A percentile compares a stretch with the other conserved stretches of the same genome.
phyloP scores from a whole-genome alignment of 805 yeast species.

The Sporopachydermia lactativora region DNA sequence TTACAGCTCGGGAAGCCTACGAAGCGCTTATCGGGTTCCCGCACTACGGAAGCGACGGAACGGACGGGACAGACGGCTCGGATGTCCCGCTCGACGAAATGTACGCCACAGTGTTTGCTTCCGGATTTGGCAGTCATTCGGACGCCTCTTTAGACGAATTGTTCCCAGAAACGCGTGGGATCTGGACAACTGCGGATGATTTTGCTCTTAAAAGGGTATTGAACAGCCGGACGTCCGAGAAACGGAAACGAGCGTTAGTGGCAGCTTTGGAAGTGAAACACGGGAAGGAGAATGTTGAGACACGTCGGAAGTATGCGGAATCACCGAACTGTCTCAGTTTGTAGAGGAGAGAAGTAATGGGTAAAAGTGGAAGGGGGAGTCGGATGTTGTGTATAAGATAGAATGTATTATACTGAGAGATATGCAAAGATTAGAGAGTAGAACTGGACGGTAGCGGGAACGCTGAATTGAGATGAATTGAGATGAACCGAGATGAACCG shows the following conservation, averaged over 20 bases:
- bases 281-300: neutral
- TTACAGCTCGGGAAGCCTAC: neutral
- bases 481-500: no score
- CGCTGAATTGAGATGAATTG: no score
- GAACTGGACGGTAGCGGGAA: no score
- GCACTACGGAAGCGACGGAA: no score
- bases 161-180: neutral
- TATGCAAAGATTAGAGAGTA: no score
- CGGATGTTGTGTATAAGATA: no score
- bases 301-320: neutral
- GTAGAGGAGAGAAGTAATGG: no score
- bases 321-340: neutral
- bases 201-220: neutral
- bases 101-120: neutral
- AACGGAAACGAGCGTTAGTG: neutral
- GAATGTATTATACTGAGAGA: no score
- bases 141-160: neutral
- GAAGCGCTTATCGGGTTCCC: neutral
- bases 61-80: no score
- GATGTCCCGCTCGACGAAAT: neutral
- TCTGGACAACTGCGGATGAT: neutral
- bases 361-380: no score
- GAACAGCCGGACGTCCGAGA: neutral
- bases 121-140: neutral
- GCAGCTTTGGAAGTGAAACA: neutral